Conservation (phyloP, 345 rosid species). For the Pugionium cornutum region DNA sequence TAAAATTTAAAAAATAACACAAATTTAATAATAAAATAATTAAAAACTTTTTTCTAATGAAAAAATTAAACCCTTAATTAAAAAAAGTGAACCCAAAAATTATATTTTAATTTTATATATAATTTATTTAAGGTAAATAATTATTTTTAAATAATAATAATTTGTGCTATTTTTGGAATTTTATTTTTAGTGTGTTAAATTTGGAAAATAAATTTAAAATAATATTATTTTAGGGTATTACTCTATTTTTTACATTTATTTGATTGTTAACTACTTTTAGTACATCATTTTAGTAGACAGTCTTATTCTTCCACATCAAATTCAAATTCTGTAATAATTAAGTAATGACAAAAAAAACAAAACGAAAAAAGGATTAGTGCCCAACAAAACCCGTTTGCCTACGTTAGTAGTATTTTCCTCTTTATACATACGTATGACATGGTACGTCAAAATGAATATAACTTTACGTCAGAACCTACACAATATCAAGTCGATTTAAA, state of each 20-base stretch:
- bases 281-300: not conserved
- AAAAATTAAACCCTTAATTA: too few relatives aligned
- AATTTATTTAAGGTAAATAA: too few relatives aligned
- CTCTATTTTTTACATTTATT: not conserved
- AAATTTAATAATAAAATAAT: too few relatives aligned
- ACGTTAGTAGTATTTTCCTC: slow-evolving; percentile 6
- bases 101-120: too few relatives aligned
- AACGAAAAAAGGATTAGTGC: not conserved
- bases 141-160: too few relatives aligned
- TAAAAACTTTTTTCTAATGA: too few relatives aligned
- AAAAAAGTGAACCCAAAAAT: too few relatives aligned
- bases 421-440: slow-evolving; percentile 23
- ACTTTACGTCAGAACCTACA: slow-evolving; percentile 26
- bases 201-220: too few relatives aligned
- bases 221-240: too few relatives aligned
- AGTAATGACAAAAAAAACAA: slow-evolving; percentile 6
- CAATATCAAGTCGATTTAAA: slow-evolving; percentile 15
- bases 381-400: slow-evolving; percentile 12
- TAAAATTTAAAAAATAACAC: too few relatives aligned
- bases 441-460: slow-evolving; percentile 26
- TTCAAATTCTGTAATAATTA: slow-evolving; percentile 20
- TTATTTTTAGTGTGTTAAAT: too few relatives aligned
- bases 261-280: not conserved
- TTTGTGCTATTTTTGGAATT: too few relatives aligned
- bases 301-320: not conserved